phyloP scores from a whole-genome alignment of 1,284 basidiomycete genomes.

The Xanthoconium separans region DNA sequence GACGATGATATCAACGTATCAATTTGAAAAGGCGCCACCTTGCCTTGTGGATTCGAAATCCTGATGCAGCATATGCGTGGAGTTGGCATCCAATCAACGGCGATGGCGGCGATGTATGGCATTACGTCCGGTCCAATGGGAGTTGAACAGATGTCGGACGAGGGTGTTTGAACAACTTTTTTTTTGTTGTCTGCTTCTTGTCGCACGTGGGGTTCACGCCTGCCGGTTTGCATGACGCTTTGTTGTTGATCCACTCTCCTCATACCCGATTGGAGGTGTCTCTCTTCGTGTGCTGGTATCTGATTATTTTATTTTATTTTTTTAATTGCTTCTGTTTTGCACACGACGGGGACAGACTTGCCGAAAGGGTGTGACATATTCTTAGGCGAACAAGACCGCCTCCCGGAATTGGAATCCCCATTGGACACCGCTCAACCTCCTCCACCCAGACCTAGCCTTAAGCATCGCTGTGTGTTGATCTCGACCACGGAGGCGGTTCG shows the following conservation, averaged over 20 bases:
- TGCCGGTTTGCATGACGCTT: too few species aligned
- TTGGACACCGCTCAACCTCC: constrained; percentile 14
- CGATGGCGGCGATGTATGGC: too few species aligned
- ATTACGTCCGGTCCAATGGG: neutral
- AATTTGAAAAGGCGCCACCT: constrained; percentile 28
- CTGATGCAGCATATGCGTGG: too few species aligned
- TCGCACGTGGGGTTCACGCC: too few species aligned
- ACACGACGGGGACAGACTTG: constrained; percentile 9
- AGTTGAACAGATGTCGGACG: too few species aligned
- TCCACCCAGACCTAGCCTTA: neutral
- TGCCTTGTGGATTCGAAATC: constrained; percentile 11
- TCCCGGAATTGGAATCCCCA: neutral
- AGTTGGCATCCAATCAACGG: too few species aligned
- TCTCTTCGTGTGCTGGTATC: constrained; percentile 6
- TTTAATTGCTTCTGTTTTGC: neutral
- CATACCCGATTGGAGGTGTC: constrained; percentile 6
- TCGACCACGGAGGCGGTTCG: too few species aligned
- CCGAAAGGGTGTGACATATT: constrained; percentile 21
- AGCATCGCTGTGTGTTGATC: neutral
- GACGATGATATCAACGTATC: neutral
- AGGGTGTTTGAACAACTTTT: too few species aligned
- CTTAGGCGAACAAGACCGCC: constrained; percentile 4
- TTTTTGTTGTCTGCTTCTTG: too few species aligned
- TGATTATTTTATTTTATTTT: neutral
- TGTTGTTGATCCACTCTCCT: neutral